These are phyloP conservation scores for Adenanthera pavonina DNA, from an alignment of 306 rosid genomes.

Conservation along the genomic window DNA sequence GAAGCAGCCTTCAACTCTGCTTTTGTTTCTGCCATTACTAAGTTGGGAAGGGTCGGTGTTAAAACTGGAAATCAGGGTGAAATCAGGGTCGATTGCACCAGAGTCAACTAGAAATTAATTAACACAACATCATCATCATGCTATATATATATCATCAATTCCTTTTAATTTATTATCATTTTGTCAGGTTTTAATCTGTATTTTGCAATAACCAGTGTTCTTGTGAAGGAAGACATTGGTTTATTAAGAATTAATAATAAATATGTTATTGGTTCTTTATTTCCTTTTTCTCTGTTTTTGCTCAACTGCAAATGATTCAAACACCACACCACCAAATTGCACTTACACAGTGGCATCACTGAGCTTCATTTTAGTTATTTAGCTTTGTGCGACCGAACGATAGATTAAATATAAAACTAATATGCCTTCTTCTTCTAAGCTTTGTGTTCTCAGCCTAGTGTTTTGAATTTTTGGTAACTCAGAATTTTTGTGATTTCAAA, in stretches of 20 bases:
- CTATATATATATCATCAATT: too few relatives aligned
- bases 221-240: neutral
- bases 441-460: too few relatives aligned
- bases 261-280: neutral
- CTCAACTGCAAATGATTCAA: neutral
- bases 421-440: too few relatives aligned
- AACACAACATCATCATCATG: neutral
- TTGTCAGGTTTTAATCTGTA: neutral
- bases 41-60: constrained; percentile 78
- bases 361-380: too few relatives aligned
- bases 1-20: constrained; percentile 58
- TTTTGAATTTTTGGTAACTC: too few relatives aligned
- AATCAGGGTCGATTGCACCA: constrained; percentile 66
- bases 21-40: constrained; percentile 73
- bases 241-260: neutral
- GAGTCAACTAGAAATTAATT: constrained; percentile 47
- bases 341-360: neutral
- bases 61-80: constrained; percentile 75
- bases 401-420: too few relatives aligned
- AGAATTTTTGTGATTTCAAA: too few relatives aligned
- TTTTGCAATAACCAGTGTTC: neutral
- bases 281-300: too few relatives aligned
- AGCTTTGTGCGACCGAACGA: too few relatives aligned
- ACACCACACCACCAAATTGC: too few relatives aligned
- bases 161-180: neutral